A percentile compares a stretch with the other conserved stretches of the same genome.
phyloP scores from a whole-genome alignment of 2,329 filamentous ascomycete genomes.

The Diplodia mutila region DNA sequence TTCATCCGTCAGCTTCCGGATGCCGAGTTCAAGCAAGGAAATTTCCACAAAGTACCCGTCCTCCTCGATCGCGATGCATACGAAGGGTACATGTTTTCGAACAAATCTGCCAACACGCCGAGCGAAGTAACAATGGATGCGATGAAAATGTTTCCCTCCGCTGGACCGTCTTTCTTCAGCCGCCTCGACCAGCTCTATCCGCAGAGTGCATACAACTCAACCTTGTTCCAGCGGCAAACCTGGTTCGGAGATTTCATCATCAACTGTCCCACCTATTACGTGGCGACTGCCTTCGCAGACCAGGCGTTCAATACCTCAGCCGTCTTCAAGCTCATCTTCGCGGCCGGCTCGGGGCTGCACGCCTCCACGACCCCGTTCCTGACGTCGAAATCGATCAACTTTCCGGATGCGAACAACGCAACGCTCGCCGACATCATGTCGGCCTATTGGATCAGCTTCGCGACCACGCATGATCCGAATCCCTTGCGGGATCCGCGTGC shows the following conservation, averaged over 20 bases:
- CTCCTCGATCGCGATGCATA: slow-evolving; percentile 43
- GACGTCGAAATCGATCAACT: neutral
- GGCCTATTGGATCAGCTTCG: slow-evolving; percentile 42
- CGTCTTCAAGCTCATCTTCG: slow-evolving; percentile 42
- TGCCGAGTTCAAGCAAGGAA: slow-evolving; percentile 37
- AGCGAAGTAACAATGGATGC: slow-evolving; percentile 37
- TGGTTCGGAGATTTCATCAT: slow-evolving; percentile 52
- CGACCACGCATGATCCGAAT: slow-evolving; percentile 41
- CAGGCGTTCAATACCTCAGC: slow-evolving; percentile 23
- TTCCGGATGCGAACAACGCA: slow-evolving; percentile 32
- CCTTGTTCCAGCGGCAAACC: slow-evolving; percentile 42
- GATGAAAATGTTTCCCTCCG: slow-evolving; percentile 40
- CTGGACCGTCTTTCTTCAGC: slow-evolving; percentile 42
- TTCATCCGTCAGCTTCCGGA: slow-evolving; percentile 44
- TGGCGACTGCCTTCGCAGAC: slow-evolving; percentile 39
- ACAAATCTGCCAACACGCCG: slow-evolving; percentile 34
- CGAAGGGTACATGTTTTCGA: slow-evolving; percentile 45
- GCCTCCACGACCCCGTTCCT: slow-evolving; percentile 32
- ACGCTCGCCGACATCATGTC: slow-evolving; percentile 41
- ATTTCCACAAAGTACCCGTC: slow-evolving; percentile 43
- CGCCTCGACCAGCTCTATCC: slow-evolving; percentile 49
- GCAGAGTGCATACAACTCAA: slow-evolving; percentile 37
- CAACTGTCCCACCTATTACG: slow-evolving; percentile 46
- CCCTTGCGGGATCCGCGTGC: slow-evolving; percentile 31
- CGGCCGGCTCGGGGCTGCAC: slow-evolving; percentile 41